Evolutionary conservation across 1,284 basidiomycete genomes (phyloP), one percentile per base, ranked within the genome.

Genomic region (Moniliella sp.): DNA sequence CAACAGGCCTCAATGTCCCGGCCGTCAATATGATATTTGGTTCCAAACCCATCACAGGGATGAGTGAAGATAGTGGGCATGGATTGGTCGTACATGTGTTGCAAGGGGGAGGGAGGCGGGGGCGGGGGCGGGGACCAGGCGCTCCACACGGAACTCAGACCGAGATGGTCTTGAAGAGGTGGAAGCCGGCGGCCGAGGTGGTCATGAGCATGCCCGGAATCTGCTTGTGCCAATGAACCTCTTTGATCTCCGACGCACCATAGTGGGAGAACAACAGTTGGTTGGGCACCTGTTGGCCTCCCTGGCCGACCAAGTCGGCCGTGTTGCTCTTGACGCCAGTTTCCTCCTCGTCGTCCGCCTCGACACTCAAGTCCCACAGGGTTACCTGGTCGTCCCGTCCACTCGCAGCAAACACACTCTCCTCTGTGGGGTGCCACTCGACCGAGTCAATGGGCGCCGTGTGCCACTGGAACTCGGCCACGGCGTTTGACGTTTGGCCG

Each of bases 221-320:
- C 62, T 97, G 91, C 16, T 81, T 76, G 62, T 94, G 83, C 88
- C 88, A 99, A 57, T 94, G 86, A 14, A 94, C 65, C 66, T 99
- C 91, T 66, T 99, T 99, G 57, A 93, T 71, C 45, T 97, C 83
- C 54, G 74, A 78, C 60, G 94, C 82, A 10, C 88, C 88, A 57
- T 94, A 86, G 61, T 99, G 91, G 32, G 84, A 76, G 64, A 97
- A 99, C 27, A 99, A 67, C 18, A 99, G 64, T 57, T 97, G 91
- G 3, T 81, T 72, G 1, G 91, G 91, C n/a, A 58, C 54, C 4
- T 62, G 57, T 30, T 53, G 39, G n/a, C 63, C 64, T 16, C 56
- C 51, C 2, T 57, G 56, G 3, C 59, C 62, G 23, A 46, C 43
- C 10, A 61, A 41, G 9, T 55, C 55, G 14, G 50, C 51, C 16